Evolutionary conservation across 148 eudicot genomes (phyloP).

Genomic region (Amaranthus palmeri): DNA sequence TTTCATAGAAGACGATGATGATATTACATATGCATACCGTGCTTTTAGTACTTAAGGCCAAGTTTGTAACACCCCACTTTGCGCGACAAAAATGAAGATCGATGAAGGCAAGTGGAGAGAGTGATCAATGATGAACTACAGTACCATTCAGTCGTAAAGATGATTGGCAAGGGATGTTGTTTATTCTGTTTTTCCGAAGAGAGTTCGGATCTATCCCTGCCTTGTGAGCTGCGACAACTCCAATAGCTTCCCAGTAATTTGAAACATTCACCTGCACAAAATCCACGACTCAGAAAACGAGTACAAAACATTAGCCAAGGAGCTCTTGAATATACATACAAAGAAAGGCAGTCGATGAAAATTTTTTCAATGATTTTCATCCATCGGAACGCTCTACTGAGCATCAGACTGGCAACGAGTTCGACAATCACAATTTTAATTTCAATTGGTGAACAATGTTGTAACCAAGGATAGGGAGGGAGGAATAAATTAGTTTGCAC

Average conservation of each 20-base stretch:
- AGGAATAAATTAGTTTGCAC: too few species aligned
- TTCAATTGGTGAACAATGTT: too few species aligned
- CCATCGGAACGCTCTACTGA: too few species aligned
- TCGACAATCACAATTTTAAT: too few species aligned
- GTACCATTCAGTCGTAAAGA: conserved; percentile 40
- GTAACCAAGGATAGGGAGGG: too few species aligned
- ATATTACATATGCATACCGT: not conserved
- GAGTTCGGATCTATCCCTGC: conserved; percentile 88
- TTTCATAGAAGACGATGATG: not conserved
- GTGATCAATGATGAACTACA: conserved; percentile 12
- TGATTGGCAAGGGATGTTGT: conserved; percentile 36
- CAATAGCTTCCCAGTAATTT: conserved; percentile 94
- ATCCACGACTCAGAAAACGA: not conserved
- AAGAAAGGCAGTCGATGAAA: too few species aligned
- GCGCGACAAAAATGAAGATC: not conserved
- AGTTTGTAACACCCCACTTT: conserved; percentile 4
- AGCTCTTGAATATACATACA: too few species aligned
- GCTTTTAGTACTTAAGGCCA: not conserved
- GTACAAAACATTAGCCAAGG: not conserved
- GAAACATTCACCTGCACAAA: conserved; percentile 68
- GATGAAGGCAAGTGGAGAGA: not conserved
- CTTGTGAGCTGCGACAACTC: conserved; percentile 88
- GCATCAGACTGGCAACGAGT: too few species aligned
- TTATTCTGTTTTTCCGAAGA: conserved; percentile 55
- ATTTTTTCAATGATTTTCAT: too few species aligned